Conservation (phyloP, 2,329 filamentous ascomycete species). For the Mollisia scopiformis region DNA sequence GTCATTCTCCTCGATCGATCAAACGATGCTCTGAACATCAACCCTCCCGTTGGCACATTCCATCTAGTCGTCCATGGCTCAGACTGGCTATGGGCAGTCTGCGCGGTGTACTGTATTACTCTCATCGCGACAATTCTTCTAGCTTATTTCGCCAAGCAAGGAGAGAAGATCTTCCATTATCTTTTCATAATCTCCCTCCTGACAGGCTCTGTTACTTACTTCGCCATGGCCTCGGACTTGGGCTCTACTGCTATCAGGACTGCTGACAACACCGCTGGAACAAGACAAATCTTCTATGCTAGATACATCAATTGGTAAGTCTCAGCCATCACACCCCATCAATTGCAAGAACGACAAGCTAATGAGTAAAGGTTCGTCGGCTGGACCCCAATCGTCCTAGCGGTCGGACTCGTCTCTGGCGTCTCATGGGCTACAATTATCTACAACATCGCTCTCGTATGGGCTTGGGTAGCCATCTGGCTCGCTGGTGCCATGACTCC, state of each 20-base stretch:
- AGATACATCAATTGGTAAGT: slow-evolving; percentile 62
- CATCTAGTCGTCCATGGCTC: slow-evolving; percentile 57
- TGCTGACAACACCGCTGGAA: slow-evolving; percentile 52
- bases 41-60: slow-evolving; percentile 23
- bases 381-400: slow-evolving; percentile 54
- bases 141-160: slow-evolving; percentile 52
- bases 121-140: slow-evolving; percentile 56
- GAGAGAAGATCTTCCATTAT: slow-evolving; percentile 60
- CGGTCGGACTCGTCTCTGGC: slow-evolving; percentile 64
- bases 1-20: slow-evolving; percentile 14
- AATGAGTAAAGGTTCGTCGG: slow-evolving; percentile 44
- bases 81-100: slow-evolving; percentile 66
- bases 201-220: slow-evolving; percentile 66
- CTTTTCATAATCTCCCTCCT: slow-evolving; percentile 61
- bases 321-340: neutral
- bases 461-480: slow-evolving; percentile 66
- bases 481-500: slow-evolving; percentile 64
- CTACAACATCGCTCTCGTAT: slow-evolving; percentile 61
- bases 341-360: neutral
- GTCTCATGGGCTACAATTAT: slow-evolving; percentile 66
- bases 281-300: slow-evolving; percentile 66
- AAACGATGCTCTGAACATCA: slow-evolving; percentile 31
- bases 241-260: slow-evolving; percentile 62
- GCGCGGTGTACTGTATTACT: slow-evolving; percentile 57
- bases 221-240: slow-evolving; percentile 66